Conservation (phyloP, 805 yeast species). For the Hanseniaspora guilliermondii region DNA sequence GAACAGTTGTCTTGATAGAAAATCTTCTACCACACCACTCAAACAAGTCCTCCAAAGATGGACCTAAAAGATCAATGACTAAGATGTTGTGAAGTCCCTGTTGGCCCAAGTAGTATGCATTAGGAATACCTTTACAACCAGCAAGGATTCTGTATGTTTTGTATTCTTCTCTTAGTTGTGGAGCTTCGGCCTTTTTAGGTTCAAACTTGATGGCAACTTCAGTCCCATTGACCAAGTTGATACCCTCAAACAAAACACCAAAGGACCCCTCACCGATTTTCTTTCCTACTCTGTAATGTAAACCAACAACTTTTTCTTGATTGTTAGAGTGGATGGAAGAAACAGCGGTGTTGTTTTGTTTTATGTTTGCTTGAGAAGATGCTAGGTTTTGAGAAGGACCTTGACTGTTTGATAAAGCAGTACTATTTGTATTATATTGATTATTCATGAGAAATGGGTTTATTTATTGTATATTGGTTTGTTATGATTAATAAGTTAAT, state of each 20-base stretch:
- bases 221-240: conserved; percentile 77
- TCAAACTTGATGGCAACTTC: conserved; percentile 96
- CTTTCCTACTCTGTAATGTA: conserved; percentile 92
- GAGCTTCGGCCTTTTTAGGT: conserved; percentile 94
- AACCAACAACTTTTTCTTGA: conserved; percentile 49
- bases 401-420: background rate
- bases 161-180: conserved; percentile 92
- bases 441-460: background rate
- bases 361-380: conserved; percentile 5
- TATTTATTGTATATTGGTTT: too few relatives aligned
- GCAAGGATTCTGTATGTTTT: conserved; percentile 81
- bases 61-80: conserved; percentile 90
- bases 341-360: background rate
- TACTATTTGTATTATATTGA: conserved; percentile 4
- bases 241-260: conserved; percentile 94
- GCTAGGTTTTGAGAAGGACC: background rate
- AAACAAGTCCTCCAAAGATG: conserved; percentile 87
- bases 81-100: conserved; percentile 93
- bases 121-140: conserved; percentile 78
- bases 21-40: conserved; percentile 97
- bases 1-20: conserved; percentile 76
- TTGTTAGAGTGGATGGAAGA: conserved; percentile 13
- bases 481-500: too few relatives aligned
- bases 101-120: conserved; percentile 96
- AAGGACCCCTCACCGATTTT: conserved; percentile 98